Evolutionary conservation across 2,329 filamentous ascomycete genomes (phyloP).

Genomic region (Stagonosporopsis tanaceti): DNA sequence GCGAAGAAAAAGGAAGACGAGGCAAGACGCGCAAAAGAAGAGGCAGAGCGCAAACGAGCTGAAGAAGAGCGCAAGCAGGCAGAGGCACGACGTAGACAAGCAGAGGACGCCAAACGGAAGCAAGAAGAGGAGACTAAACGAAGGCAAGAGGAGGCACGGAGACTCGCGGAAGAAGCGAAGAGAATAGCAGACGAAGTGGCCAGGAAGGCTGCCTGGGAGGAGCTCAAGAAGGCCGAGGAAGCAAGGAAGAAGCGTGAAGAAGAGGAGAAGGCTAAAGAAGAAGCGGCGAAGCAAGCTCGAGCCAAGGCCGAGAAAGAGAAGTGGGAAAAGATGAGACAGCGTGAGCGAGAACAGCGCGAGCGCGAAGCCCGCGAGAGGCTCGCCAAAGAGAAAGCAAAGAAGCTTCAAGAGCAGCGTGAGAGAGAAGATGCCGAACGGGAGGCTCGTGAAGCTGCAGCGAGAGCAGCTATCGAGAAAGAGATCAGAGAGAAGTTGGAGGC

Average conservation of each 20-base stretch:
- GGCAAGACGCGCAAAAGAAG: conserved; percentile 49
- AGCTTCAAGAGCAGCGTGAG: conserved; percentile 52
- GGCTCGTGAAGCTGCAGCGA: conserved; percentile 46
- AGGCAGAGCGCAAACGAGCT: conserved; percentile 52
- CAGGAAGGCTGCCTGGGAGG: conserved; percentile 56
- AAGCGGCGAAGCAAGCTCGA: conserved; percentile 55
- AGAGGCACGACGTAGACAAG: conserved; percentile 49
- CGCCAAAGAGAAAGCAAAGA: conserved; percentile 50
- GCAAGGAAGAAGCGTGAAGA: conserved; percentile 40
- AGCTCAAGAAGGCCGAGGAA: conserved; percentile 49
- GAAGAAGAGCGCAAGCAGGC: conserved; percentile 32
- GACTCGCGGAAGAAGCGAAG: conserved; percentile 52
- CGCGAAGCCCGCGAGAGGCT: conserved; percentile 57
- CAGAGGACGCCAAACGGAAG: conserved; percentile 51
- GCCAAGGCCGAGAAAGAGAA: conserved; percentile 60
- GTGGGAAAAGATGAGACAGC: conserved; percentile 59
- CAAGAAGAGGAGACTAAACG: conserved; percentile 50
- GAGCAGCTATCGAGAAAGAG: conserved; percentile 51
- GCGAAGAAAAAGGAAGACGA: conserved; percentile 42
- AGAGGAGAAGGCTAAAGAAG: conserved; percentile 57
- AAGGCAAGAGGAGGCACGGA: conserved; percentile 52
- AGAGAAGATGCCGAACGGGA: conserved; percentile 51
- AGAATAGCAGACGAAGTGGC: conserved; percentile 56
- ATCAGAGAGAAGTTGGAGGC: conserved; percentile 53
- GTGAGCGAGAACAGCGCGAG: conserved; percentile 59